Percentiles rank a stretch among this genome's conserved stretches.
phyloP scores from a whole-genome alignment of 805 yeast species.

The Wickerhamomyces chaumierensis region DNA sequence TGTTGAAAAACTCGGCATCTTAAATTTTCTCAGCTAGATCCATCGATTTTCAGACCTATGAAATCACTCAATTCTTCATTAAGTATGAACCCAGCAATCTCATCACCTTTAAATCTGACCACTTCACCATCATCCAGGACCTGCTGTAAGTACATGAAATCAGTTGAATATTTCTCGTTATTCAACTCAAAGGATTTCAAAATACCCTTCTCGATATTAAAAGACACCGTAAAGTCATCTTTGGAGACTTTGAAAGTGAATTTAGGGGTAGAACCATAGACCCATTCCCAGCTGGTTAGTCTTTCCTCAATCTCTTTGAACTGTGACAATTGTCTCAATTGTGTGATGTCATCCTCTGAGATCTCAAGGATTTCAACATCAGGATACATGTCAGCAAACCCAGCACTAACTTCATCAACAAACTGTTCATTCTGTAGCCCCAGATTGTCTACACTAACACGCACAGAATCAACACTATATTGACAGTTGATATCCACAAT shows the following conservation, averaged over 20 bases:
- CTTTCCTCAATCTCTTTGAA: slow-evolving; percentile 11
- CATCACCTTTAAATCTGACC: slow-evolving; percentile 29
- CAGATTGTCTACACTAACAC: slow-evolving; percentile 68
- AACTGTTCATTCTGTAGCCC: slow-evolving; percentile 35
- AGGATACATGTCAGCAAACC: slow-evolving; percentile 18
- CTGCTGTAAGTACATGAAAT: slow-evolving; percentile 25
- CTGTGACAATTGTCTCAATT: slow-evolving; percentile 27
- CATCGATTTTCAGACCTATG: slow-evolving; percentile 35
- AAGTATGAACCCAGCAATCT: slow-evolving; percentile 31
- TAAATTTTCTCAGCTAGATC: too few relatives aligned
- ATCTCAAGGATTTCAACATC: slow-evolving; percentile 18
- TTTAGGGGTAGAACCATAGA: slow-evolving; percentile 63
- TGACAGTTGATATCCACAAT: slow-evolving; percentile 30
- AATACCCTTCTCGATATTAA: slow-evolving; percentile 42
- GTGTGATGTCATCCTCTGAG: slow-evolving; percentile 21
- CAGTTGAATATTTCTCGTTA: slow-evolving; percentile 11
- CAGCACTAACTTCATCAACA: slow-evolving; percentile 22
- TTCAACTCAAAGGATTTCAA: slow-evolving; percentile 16
- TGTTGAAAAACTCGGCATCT: too few relatives aligned
- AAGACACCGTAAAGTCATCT: slow-evolving; percentile 20
- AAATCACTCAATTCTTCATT: slow-evolving; percentile 33
- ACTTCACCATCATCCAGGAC: slow-evolving; percentile 19
- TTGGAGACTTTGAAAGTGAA: slow-evolving; percentile 43
- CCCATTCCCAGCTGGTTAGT: slow-evolving; percentile 61
- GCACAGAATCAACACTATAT: slow-evolving; percentile 59